Conservation (phyloP, 805 yeast species). For the Hyphopichia homilentoma region DNA sequence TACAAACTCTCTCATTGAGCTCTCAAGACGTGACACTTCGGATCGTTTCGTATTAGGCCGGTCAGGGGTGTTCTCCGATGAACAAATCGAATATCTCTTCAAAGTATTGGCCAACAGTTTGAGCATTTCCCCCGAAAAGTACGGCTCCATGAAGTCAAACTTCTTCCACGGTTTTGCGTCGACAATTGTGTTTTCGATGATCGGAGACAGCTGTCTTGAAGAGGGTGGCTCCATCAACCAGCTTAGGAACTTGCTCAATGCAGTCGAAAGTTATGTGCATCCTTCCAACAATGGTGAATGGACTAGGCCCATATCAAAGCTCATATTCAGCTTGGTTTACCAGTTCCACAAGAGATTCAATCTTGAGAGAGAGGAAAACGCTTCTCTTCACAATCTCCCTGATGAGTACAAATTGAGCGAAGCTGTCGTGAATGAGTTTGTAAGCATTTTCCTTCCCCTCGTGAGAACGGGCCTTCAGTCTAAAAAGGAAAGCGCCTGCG, state of each 20-base stretch:
- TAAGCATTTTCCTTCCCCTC: slow-evolving; percentile 50
- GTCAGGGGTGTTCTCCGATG: slow-evolving; percentile 61
- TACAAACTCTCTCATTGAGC: slow-evolving; percentile 39
- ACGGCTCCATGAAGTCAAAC: slow-evolving; percentile 39
- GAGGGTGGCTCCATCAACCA: slow-evolving; percentile 47
- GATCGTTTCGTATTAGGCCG: slow-evolving; percentile 33
- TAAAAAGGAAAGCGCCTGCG: slow-evolving; percentile 54
- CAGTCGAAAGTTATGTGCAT: slow-evolving; percentile 78
- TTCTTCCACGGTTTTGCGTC: slow-evolving; percentile 42
- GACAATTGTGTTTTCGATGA: slow-evolving; percentile 57
- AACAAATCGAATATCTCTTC: slow-evolving; percentile 58
- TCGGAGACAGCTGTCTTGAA: slow-evolving; percentile 42
- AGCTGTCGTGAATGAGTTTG: slow-evolving; percentile 41
- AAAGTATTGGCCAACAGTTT: slow-evolving; percentile 48
- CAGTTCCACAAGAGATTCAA: slow-evolving; percentile 57
- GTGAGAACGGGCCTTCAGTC: slow-evolving; percentile 75
- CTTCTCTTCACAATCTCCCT: slow-evolving; percentile 21
- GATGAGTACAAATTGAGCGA: slow-evolving; percentile 28
- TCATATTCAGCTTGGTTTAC: slow-evolving; percentile 56
- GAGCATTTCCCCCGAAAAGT: slow-evolving; percentile 46
- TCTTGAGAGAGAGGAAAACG: slow-evolving; percentile 42
- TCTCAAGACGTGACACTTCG: slow-evolving; percentile 15
- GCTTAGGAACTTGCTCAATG: slow-evolving; percentile 54
- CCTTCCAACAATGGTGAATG: slow-evolving; percentile 94
- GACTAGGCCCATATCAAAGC: slow-evolving; percentile 66